Evolutionary conservation across 305 asterid species (phyloP), one percentile per base, ranked within the genome.

Genomic region (Fraxinus paxiana): DNA sequence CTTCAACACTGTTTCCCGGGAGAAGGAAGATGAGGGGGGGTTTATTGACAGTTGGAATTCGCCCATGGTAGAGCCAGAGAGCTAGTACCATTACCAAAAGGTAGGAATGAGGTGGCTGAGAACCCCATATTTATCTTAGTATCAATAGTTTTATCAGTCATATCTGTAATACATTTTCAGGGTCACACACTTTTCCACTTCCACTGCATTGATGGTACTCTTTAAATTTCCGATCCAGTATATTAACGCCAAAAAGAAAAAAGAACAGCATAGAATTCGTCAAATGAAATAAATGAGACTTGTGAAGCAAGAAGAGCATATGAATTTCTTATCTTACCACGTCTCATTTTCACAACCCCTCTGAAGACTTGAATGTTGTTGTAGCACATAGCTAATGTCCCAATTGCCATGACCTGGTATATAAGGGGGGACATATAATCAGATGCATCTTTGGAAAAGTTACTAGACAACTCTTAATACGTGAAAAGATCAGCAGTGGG

Each of bases 291-390:
- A 24, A 30, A 2, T 20, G 12, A 59, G 69, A 59, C 30, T 71
- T 10, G 9, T n/a, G 24, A n/a, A 69, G 37, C 76, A 31, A 83
- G 56, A 79, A 75, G 70, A 76, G 38, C 83, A 46, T 71, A 84
- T 20, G 51, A 75, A 75, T 51, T 10, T 48, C 37, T 70, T 72
- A 82, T 80, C 97, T 86, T 89, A 96, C 99, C 98, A 35, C 99
- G 97, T 81, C 99, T 91, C 98, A 96, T 87, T 89, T 96, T 94
- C 78, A 96, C 99, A 77, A 94, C 98, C 74, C 97, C 98, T 87
- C 93, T 88, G 89, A 94, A 96, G 79, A 96, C 94, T 89, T 92
- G 89, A 84, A 92, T 82, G 86, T 96, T 96, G 97, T 94, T 88
- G 88, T 96, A 96, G 90, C 99, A 96, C 88, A 94, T 80, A 83